Evolutionary conservation across 2,329 filamentous ascomycete species (phyloP).

Genomic region (Pseudogymnoascus sp.): DNA sequence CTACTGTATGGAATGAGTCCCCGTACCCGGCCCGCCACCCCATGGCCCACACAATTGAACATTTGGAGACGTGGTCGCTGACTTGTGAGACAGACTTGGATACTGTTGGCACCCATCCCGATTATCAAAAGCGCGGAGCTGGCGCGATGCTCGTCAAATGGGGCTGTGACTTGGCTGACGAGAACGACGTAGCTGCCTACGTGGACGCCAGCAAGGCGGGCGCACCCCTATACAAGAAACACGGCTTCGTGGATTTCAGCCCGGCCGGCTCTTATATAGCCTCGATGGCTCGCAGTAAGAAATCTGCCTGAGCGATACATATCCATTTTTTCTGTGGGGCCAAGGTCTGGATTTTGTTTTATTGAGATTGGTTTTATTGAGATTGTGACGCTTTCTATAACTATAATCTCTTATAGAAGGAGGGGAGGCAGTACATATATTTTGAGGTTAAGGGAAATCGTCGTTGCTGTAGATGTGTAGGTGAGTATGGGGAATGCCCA

Average conservation of each 20-base stretch:
- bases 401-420: background rate
- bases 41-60: background rate
- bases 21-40: too few relatives aligned
- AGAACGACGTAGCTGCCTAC: background rate
- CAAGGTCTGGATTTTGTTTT: background rate
- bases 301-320: background rate
- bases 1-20: background rate
- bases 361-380: background rate
- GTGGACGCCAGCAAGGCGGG: background rate
- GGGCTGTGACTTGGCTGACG: constrained; percentile 15
- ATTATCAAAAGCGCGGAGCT: constrained; percentile 20
- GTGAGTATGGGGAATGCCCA: too few relatives aligned
- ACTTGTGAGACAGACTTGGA: constrained; percentile 19
- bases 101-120: constrained; percentile 21
- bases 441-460: background rate
- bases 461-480: background rate
- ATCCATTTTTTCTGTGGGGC: background rate
- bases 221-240: background rate
- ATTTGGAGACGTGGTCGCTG: background rate
- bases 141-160: constrained; percentile 22
- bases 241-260: background rate
- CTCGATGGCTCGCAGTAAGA: background rate
- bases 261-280: background rate
- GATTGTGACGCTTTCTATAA: background rate
- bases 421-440: background rate